Evolutionary conservation across 108 stramenopile genomes (phyloP).

Genomic region (Asterionellopsis glacialis): DNA sequence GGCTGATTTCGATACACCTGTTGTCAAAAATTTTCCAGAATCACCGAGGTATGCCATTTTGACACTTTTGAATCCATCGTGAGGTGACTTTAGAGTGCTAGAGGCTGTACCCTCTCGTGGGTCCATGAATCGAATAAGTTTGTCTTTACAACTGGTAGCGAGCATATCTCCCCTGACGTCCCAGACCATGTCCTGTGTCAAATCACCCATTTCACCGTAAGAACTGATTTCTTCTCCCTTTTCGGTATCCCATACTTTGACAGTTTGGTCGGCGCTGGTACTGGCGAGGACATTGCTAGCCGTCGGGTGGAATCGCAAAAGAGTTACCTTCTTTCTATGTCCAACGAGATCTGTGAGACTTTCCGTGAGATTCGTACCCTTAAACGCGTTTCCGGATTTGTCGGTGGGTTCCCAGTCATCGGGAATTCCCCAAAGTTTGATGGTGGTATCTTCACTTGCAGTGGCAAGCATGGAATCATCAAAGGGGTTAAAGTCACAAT

Average conservation of each 20-base stretch:
- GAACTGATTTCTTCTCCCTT: conserved; percentile 53
- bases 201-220: conserved; percentile 66
- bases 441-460: conserved; percentile 90
- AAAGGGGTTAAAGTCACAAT: conserved; percentile 98
- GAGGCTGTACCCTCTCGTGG: conserved; percentile 58
- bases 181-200: conserved; percentile 97
- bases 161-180: conserved; percentile 86
- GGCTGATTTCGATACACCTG: conserved; percentile 88
- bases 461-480: conserved; percentile 92
- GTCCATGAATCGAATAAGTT: conserved; percentile 88
- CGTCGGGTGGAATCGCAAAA: conserved; percentile 92
- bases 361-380: conserved; percentile 78
- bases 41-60: conserved; percentile 89
- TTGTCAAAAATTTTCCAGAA: conserved; percentile 84
- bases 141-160: conserved; percentile 95
- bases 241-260: conserved; percentile 98
- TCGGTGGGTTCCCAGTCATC: conserved; percentile 87
- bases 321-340: conserved; percentile 91
- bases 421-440: conserved; percentile 98
- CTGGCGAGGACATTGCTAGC: conserved; percentile 87
- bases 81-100: conserved; percentile 57
- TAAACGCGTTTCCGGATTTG: conserved; percentile 82
- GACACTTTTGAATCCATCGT: conserved; percentile 91
- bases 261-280: conserved; percentile 79
- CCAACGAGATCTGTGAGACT: conserved; percentile 84